Evolutionary conservation across 1,284 basidiomycete genomes (phyloP).

Genomic region (Rhodotorula sp.): DNA sequence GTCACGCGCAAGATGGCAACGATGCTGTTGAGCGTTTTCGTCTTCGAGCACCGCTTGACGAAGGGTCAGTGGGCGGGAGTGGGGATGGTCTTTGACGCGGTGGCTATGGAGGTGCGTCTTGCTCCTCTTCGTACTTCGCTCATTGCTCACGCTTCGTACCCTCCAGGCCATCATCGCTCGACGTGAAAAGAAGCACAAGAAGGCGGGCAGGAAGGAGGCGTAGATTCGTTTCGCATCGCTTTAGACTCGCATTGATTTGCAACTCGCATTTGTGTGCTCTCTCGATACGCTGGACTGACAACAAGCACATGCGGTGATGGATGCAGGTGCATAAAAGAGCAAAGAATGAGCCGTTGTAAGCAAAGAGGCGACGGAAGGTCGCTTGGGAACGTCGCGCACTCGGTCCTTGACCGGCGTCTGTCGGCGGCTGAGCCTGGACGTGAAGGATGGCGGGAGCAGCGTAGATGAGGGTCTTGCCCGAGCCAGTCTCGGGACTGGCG

Average conservation of each 20-base stretch:
- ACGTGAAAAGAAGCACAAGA: conserved; percentile 21
- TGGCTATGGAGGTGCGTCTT: conserved; percentile 29
- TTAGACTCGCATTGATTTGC: neutral
- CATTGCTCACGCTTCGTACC: neutral
- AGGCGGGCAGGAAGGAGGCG: neutral
- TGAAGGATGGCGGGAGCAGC: conserved; percentile 88
- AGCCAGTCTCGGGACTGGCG: conserved; percentile 71
- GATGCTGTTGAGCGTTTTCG: conserved; percentile 90
- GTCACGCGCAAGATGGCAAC: conserved; percentile 98
- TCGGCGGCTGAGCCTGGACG: conserved; percentile 55
- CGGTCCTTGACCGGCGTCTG: neutral
- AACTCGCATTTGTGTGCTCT: no score
- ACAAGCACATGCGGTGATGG: no score
- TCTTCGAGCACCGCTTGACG: conserved; percentile 85
- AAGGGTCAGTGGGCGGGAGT: conserved; percentile 88
- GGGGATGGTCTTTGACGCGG: conserved; percentile 70
- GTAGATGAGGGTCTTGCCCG: conserved; percentile 96
- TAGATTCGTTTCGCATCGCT: neutral
- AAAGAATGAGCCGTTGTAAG: neutral
- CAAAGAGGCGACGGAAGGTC: neutral
- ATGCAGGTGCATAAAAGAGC: no score
- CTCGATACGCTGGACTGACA: no score
- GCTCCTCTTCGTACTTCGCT: fast-evolving
- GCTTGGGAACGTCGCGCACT: conserved; percentile 1
- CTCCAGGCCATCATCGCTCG: conserved; percentile 20